phyloP scores from a whole-genome alignment of 306 rosid species.

The Lupinus albus region DNA sequence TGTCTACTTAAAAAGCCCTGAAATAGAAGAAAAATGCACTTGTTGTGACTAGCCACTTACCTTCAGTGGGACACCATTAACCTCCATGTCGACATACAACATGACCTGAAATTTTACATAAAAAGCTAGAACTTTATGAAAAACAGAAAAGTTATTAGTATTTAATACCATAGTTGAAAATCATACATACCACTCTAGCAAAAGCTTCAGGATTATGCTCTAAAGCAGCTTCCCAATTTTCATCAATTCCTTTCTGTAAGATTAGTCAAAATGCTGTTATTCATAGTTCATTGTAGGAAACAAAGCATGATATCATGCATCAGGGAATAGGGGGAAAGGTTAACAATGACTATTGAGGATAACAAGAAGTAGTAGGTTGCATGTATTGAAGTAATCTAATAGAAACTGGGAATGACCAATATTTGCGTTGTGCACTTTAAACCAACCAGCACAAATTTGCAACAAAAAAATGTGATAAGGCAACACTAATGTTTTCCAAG shows the following conservation, averaged over 20 bases:
- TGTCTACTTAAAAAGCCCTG: slow-evolving; percentile 22
- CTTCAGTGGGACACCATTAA: slow-evolving; percentile 93
- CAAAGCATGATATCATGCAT: slow-evolving; percentile 4
- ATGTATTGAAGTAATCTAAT: neutral
- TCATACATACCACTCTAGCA: slow-evolving; percentile 88
- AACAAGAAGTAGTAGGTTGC: slow-evolving; percentile 18
- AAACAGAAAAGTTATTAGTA: slow-evolving; percentile 1
- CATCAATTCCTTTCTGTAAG: slow-evolving; percentile 95
- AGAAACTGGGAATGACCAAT: slow-evolving; percentile 19
- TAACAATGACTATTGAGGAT: neutral
- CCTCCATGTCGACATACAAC: slow-evolving; percentile 99
- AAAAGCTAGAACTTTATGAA: slow-evolving; percentile 8
- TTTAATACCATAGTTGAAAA: slow-evolving; percentile 19
- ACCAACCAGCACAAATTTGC: slow-evolving; percentile 15
- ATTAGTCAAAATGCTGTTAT: slow-evolving; percentile 25
- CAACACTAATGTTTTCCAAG: slow-evolving; percentile 2
- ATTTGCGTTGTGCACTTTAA: slow-evolving; percentile 5
- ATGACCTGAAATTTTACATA: slow-evolving; percentile 63
- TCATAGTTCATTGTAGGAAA: neutral
- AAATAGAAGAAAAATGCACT: slow-evolving; percentile 34
- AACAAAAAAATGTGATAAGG: slow-evolving; percentile 19
- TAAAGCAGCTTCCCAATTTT: slow-evolving; percentile 97
- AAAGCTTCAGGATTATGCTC: slow-evolving; percentile 97
- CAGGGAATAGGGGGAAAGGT: neutral
- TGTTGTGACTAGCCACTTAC: slow-evolving; percentile 45